Conservation (phyloP, 192 early-diverging fungal genomes). For the Rhizoclosmatium globosum region DNA sequence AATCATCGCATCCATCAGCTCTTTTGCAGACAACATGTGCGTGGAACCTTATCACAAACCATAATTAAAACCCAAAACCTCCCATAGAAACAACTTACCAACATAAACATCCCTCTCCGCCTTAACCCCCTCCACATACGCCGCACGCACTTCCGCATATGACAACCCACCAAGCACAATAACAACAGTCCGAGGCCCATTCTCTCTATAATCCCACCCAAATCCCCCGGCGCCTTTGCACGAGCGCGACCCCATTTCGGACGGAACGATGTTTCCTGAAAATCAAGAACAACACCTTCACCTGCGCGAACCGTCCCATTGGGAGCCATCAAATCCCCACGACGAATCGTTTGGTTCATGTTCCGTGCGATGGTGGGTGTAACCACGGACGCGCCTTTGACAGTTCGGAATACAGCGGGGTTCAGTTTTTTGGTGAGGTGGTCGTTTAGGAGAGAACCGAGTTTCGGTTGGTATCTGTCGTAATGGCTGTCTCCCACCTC, state of each 20-base stretch:
- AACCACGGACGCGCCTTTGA: neutral
- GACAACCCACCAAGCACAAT: constrained; percentile 29
- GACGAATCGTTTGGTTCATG: neutral
- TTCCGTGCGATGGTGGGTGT: neutral
- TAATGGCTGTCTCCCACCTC: neutral
- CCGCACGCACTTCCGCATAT: constrained; percentile 28
- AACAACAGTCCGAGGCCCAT: constrained; percentile 30
- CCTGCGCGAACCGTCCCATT: neutral
- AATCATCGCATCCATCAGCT: constrained; percentile 4
- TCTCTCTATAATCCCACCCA: constrained; percentile 31
- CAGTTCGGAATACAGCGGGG: neutral
- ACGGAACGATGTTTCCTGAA: constrained; percentile 14
- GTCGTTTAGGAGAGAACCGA: constrained; percentile 15
- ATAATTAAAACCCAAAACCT: neutral
- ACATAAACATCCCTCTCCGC: constrained; percentile 30
- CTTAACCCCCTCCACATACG: constrained; percentile 23
- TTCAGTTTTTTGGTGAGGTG: constrained; percentile 9
- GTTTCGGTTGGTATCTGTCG: constrained; percentile 30
- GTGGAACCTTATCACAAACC: constrained; percentile 7
- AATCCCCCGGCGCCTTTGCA: constrained; percentile 9
- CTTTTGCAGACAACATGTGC: constrained; percentile 13
- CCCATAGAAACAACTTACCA: constrained; percentile 12
- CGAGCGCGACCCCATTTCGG: constrained; percentile 28
- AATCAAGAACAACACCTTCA: constrained; percentile 28
- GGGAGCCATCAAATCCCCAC: neutral